Evolutionary conservation across 208 protist species (phyloP), one percentile per base, ranked within the genome.

Genomic region (Leishmania braziliensis): DNA sequence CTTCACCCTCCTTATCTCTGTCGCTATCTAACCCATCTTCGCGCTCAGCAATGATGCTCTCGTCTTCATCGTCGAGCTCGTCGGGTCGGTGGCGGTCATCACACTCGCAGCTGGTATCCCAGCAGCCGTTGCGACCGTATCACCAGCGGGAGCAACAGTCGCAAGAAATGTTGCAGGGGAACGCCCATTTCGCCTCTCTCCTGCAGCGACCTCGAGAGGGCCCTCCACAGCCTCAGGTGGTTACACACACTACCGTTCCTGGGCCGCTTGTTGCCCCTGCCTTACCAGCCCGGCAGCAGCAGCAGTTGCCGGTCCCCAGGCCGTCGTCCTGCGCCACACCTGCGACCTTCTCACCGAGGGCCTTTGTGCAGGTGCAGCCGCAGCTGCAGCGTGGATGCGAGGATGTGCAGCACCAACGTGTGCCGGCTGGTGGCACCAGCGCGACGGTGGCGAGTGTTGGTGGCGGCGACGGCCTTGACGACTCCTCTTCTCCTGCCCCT

Each of bases 1-100:
- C 72, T 82, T 81, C 84, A 73, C 33, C 83, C 12, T 77, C 33
- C 23, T 50, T 86, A 63, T 77, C 48, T 80, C 80, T 80, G 54
- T 81, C 46, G 50, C 79, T 70, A 75, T 82, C 69, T 75, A 77
- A 33, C 74, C 68, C n/a, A 65, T 20, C 60, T 18, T 78, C 39
- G 51, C 33, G 58, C 39, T 72, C 33, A 60, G 53, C 51, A 54
- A 46, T 50, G 62, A n/a, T 75, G 74, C 51, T 39, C 46, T 78
- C 75, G 20, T 77, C 63, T 46, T 83, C 54, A 29, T 79, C 65
- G 18, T 83, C 74, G 26, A 68, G 56, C 36, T 68, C 73, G 29
- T 74, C 36, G 53, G 5, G 56, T 51, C 9, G 26, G 33, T 69
- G 18, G 29, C 23, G 46, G 68, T 29, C 63, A 29, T 36, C 50